Base-by-base conservation (phyloP, 208 protist species). In the Acanthamoeba healyi region DNA sequence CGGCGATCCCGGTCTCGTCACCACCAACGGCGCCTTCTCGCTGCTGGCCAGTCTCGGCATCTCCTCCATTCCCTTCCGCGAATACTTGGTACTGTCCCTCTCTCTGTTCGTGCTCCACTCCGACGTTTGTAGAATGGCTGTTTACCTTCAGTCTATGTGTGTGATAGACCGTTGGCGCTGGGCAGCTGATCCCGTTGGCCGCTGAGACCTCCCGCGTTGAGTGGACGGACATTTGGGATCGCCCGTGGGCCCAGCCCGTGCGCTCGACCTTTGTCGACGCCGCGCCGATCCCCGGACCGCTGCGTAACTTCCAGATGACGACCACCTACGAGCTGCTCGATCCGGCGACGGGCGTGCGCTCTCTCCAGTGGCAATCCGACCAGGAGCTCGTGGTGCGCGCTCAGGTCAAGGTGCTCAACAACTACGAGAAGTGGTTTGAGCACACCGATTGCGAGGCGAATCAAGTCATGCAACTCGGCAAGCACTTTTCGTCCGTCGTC, bases 371-470 rank as follows among this genome's bases (percentile, higher is more conserved):
- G 94, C 82, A 46, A 22, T 92, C 49, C 9, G 94, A 95, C 51
- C 32, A 94, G 29, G 82, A 90, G 7, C 32, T 94, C 3, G 94
- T 70, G 9, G 49, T 94, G 51, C 42, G 58, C 19, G 94, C 87
- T 2, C 44, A 95, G 94, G 44, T 95, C 92, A 95, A 95, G 89
- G 9, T 95, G 17, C 91, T 95, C 4, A 95, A 94, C 49, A 95
- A 95, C 94, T 95, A 95, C 67, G 65, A 65, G 51, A 95, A 95
- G 94, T 95, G 65, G 38, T 95, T 95, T 24, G 94, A 95, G 82
- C 65, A 77, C 42, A 95, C 94, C 7, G 56, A 56, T n/a, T 95
- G 94, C 89, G 3, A 61, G 7, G 90, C 22, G 14, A 95, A 95
- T 38, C 40, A 91, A 42, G 56, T 92, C 1, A 36, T 84, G 65